A percentile compares a stretch with the other conserved stretches of the same genome.
Conservation (phyloP, 2,329 filamentous ascomycete species). For the Trematosphaeria pertusa region DNA sequence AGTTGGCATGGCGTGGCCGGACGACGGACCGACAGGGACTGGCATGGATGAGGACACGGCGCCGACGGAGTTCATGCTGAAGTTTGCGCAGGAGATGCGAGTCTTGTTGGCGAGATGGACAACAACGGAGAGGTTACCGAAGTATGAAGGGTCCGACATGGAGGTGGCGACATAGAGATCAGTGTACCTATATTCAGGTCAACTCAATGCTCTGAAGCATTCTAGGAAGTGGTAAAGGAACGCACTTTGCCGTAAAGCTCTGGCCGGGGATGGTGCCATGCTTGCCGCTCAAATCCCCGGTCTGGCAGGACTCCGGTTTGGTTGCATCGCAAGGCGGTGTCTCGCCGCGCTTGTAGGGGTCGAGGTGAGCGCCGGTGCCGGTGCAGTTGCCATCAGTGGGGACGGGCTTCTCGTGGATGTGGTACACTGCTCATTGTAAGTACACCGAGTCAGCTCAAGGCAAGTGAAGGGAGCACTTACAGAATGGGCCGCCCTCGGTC, state of each 20-base stretch:
- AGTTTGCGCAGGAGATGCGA: conserved; percentile 65
- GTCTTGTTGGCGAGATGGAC: conserved; percentile 61
- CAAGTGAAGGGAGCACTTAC: no score
- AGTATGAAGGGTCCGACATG: conserved; percentile 52
- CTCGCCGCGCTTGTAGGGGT: conserved; percentile 53
- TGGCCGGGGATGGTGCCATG: conserved; percentile 47
- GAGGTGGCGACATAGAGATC: conserved; percentile 59
- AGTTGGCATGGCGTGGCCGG: conserved; percentile 21
- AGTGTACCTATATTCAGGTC: conserved; percentile 53
- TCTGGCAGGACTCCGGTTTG: conserved; percentile 50
- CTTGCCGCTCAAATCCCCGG: conserved; percentile 56
- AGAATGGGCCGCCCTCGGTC: conserved; percentile 51
- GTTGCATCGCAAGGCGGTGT: conserved; percentile 45
- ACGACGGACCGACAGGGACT: conserved; percentile 18
- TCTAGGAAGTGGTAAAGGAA: conserved; percentile 47
- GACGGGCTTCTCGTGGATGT: conserved; percentile 54
- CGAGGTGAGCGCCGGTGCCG: conserved; percentile 49
- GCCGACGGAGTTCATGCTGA: conserved; percentile 63
- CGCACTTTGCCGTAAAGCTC: conserved; percentile 48
- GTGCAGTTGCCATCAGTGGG: conserved; percentile 53
- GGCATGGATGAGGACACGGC: conserved; percentile 42
- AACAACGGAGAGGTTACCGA: conserved; percentile 63
- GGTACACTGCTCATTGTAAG: conserved; percentile 47
- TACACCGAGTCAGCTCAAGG: no score
- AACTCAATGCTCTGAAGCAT: no score